Evolutionary conservation across 2,329 filamentous ascomycete genomes (phyloP), one percentile per base, ranked within the genome.

Genomic region (Trichoderma harzianum): DNA sequence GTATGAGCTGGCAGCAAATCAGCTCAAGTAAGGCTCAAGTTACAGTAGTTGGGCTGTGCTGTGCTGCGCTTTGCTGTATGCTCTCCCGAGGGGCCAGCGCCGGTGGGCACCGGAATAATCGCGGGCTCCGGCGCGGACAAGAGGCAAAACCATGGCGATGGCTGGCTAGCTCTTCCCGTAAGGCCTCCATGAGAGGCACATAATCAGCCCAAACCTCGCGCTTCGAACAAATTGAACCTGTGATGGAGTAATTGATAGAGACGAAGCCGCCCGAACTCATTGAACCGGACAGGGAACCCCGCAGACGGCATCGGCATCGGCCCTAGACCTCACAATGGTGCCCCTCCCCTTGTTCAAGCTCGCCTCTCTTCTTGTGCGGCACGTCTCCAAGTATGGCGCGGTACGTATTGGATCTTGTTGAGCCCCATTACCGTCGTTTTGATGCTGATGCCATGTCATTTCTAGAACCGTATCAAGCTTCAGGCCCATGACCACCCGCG

Each of bases 321-420:
- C 69, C 34, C 24, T 28, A 30, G 18, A 58, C 55, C 24, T 30
- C 73, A 72, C 73, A 69, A 91, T 92, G 90, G 89, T 91, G 58
- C 86, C 89, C 70, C 83, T 92, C 51, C 90, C 90, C 24, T 83
- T 92, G 21, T 92, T 92, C 82, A 92, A 92, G 82, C 87, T 91
- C 75, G 89, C 86, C 26, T 80, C 89, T 70, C 84, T 91, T 61
- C 89, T 91, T 75, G 84, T 91, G 77, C 86, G 88, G 75, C 89
- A 91, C 78, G 81, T 91, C 68, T 91, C 89, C 70, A 91, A 91
- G 81, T 91, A 91, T 84, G 89, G 89, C 78, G 89, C 90, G 70
- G 89, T 91, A 86, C 76, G 88, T 82, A 61, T 39, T 32, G 26
- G 8, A 68, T 11, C 36, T n/a, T 30, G 28, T 24, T 68, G 26